Base-by-base conservation (phyloP, 1,284 basidiomycete species). In the Cerioporus squamosus region DNA sequence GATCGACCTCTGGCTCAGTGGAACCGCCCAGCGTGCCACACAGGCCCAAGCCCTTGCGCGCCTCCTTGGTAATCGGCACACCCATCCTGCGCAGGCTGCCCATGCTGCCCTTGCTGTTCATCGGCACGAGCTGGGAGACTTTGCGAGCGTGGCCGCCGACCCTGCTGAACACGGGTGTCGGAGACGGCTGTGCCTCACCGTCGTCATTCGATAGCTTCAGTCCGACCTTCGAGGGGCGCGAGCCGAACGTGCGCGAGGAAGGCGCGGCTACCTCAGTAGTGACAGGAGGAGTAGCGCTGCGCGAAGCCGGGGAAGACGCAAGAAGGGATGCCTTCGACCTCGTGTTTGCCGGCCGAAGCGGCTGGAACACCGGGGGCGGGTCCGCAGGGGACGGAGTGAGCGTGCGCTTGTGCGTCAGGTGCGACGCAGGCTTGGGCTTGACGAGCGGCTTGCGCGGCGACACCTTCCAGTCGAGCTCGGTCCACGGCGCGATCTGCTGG, bases 401-500 rank as follows among this genome's bases (percentile, higher is more conserved):
- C 17, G 81, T 83, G 67, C 80, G 77, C 67, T 79, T 84, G 66
- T 86, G 83, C 1, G 73, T 77, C 17, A 74, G 72, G 40, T 71
- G 68, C 57, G 73, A 31, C 18, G 73, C 60, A 17, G 70, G 55
- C 49, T 57, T 51, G 31, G 63, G 61, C 43, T 56, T 57, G 20
- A 66, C 60, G 2, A 74, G 23, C 63, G 65, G 69, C 53, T 77
- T 79, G 51, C 77, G 72, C 2, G 83, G 83, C 2, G 82, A 83
- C 0, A 84, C 73, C 6, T 74, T 65, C 57, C 81, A 77, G 42
- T 83, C 75, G 6, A 85, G 71, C 6, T 75, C 76, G 0, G 81
- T 76, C 87, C 86, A 90, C 0, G 87, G 86, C 0, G 82, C 79
- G 44, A 91, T 91, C 56, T 82, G 83, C 68, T 84, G 79, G 0